Percentiles rank a stretch among this genome's conserved stretches.
Evolutionary conservation across 768 basidiomycete genomes (phyloP).

Genomic region (Pisolithus albus): DNA sequence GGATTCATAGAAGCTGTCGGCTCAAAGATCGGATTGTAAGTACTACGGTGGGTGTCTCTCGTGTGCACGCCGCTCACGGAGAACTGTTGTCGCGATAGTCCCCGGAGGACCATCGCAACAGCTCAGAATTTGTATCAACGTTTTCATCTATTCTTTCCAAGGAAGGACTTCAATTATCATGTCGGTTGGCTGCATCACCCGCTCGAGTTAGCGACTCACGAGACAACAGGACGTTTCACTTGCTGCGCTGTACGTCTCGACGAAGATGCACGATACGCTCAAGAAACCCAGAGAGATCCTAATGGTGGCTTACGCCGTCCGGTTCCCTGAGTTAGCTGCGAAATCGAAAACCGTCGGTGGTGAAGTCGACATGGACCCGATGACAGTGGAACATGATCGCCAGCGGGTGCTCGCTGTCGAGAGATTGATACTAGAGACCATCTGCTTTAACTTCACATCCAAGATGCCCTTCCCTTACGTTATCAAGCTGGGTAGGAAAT

Average conservation of each 20-base stretch:
- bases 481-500: constrained; percentile 72
- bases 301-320: constrained; percentile 77
- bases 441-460: constrained; percentile 94
- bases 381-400: constrained; percentile 79
- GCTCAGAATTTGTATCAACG: constrained; percentile 92
- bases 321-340: constrained; percentile 81
- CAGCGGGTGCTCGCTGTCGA: constrained; percentile 82
- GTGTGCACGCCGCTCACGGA: not conserved
- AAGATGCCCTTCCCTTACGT: constrained; percentile 84
- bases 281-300: constrained; percentile 96
- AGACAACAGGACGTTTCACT: constrained; percentile 73
- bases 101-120: constrained; percentile 86
- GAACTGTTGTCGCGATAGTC: constrained; percentile 40
- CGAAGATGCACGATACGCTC: constrained; percentile 97
- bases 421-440: constrained; percentile 84
- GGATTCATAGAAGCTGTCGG: constrained; percentile 84
- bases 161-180: constrained; percentile 80
- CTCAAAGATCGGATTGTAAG: constrained; percentile 86
- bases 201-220: constrained; percentile 2
- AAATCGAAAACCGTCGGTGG: constrained; percentile 79
- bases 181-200: constrained; percentile 33
- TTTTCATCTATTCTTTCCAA: constrained; percentile 92
- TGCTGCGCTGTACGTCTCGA: constrained; percentile 84
- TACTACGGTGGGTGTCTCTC: constrained; percentile 9
- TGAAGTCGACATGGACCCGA: constrained; percentile 80